Evolutionary conservation across 2,329 filamentous ascomycete species (phyloP), one percentile per base, ranked within the genome.

Genomic region (Rhynchosporium secalis): DNA sequence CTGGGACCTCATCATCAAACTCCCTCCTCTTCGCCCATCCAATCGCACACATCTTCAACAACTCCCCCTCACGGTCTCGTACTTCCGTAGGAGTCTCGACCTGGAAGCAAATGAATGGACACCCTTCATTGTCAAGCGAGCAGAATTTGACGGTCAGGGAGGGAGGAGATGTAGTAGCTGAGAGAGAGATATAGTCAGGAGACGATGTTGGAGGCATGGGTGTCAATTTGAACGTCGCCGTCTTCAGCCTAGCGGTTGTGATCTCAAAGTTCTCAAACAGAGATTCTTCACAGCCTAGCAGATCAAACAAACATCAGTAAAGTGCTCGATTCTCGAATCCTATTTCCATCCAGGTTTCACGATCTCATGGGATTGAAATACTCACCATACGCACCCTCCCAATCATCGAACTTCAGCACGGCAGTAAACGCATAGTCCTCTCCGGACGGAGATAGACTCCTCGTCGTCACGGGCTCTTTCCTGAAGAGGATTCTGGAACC

Each of bases 21-120:
- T 58, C 56, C n/a, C 56, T 36, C 31, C 56, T 58, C 31, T 58
- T 58, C 28, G 56, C 43, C 56, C 56, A 58, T 28, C 43, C 56
- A 3, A 58, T 31, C 1, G 38, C 54, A 56, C 54, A 46, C 54
- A 45, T 46, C 26, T 56, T 12, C 28, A 33, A 4, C 20, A 3
- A 9, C 56, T 28, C 31, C 15, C 43, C 56, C 7, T 48, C 9
- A 1, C 28, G 15, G 8, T 40, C 56, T 15, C 13, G 9, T 9
- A 57, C 31, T 31, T 36, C 20, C 2, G 31, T 36, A 13, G 15
- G 20, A 12, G 20, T 9, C 12, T 54, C 5, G n/a, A 48, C 28
- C 9, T 36, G 29, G 43, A 48, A 58, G 38, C 38, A 10, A 3
- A 58, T 43, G 45, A 58, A 48, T 1, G 43, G 56, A 10, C 38